Base-by-base conservation (phyloP, 495 filamentous ascomycete genomes). In the Penicillium paradoxum region DNA sequence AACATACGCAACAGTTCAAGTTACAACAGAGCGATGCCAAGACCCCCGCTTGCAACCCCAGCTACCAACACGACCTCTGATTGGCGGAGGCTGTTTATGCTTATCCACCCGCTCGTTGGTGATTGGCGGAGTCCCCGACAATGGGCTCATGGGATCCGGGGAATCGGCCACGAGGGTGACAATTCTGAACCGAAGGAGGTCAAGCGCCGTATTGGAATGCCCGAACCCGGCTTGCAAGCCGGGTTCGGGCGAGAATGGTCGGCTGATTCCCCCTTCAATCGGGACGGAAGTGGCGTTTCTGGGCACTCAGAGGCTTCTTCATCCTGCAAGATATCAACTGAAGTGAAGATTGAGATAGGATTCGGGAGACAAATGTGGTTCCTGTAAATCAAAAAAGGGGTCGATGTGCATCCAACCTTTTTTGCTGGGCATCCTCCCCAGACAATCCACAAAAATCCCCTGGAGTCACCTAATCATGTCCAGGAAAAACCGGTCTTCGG, bases 121-220 rank as follows among this genome's bases (percentile, higher is more conserved):
- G 4, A 64, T 64, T 64, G 61, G 61, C 21, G 10, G 15, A 53
- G 21, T 9, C 29, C 14, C 6, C 36, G 30, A 45, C n/a, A 41
- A 58, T 54, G 41, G 32, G 37, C 54, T 33, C 32, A n/a, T 48
- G 37, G 61, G 58, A 61, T 64, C 61, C 61, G 61, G 61, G 61
- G 58, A 61, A 58, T 64, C 46, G 49, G 43, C 58, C 55, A 60
- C 57, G 56, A 54, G 55, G 51, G 37, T 29, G 42, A 45, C 36
- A 30, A 25, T 32, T 39, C 42, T 47, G 37, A 38, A 19, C 46
- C 53, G 33, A 56, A 62, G 13, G 6, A 27, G 51, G 59, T 39
- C 43, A 53, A 48, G 59, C 47, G 55, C 47, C 25, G 45, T 46
- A 51, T 45, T 53, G 6, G 10, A 17, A 24, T 10, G 7, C 40